Percentiles rank a stretch among this genome's conserved stretches.
Evolutionary conservation across 305 asterid species (phyloP).

Genomic region (Fraxinus paxiana): DNA sequence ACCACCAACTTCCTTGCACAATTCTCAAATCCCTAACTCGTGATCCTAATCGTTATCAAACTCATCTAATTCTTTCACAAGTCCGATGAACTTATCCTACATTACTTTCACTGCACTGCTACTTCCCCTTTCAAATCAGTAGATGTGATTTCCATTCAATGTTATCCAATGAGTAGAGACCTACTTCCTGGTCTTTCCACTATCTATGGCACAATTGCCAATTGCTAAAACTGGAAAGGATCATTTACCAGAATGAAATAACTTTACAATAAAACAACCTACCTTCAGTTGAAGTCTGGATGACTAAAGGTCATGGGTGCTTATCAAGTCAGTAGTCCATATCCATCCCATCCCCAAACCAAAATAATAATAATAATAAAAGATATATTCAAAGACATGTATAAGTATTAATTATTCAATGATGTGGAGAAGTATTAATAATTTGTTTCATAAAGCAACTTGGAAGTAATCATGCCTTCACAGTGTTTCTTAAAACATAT

Average conservation of each 20-base stretch:
- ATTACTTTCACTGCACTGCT: background rate
- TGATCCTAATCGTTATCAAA: background rate
- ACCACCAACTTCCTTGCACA: background rate
- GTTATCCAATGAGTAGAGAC: background rate
- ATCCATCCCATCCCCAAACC: background rate
- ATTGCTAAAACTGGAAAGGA: conserved; percentile 3
- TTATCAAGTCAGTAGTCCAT: background rate
- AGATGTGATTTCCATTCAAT: background rate
- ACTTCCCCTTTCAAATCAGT: background rate
- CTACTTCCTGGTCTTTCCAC: background rate
- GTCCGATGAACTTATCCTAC: background rate
- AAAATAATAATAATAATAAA: background rate
- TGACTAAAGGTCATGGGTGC: background rate
- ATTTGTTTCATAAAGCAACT: conserved; percentile 2
- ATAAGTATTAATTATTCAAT: background rate
- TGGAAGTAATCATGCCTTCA: conserved; percentile 3
- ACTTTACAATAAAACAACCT: background rate
- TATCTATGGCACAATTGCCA: background rate
- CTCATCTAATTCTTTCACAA: background rate
- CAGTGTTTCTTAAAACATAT: background rate
- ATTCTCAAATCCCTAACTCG: background rate
- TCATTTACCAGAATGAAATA: background rate
- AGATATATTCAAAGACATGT: background rate
- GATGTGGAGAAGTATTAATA: background rate
- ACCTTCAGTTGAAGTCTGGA: background rate